A percentile compares a stretch with the other conserved stretches of the same genome.
phyloP scores from a whole-genome alignment of 371 early-diverging fungal genomes.

The Syncephalastrum monosporum region DNA sequence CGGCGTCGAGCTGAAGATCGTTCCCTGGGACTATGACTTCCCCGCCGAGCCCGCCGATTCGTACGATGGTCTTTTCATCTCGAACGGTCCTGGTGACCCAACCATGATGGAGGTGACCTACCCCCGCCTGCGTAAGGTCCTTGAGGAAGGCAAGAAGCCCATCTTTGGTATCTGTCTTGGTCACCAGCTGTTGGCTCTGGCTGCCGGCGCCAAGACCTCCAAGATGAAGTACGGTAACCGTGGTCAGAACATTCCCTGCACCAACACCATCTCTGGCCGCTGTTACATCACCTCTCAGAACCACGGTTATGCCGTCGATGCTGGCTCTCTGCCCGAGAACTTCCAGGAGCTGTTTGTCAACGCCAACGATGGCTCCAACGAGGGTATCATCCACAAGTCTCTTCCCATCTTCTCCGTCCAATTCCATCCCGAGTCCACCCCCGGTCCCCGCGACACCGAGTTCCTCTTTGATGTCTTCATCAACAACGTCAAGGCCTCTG shows the following conservation, averaged over 20 bases:
- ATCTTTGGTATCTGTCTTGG: conserved; percentile 98
- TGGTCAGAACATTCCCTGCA: conserved; percentile 98
- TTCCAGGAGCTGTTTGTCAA: conserved; percentile 94
- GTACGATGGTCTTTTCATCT: conserved; percentile 92
- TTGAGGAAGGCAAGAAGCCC: conserved; percentile 75
- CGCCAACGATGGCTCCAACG: conserved; percentile 97
- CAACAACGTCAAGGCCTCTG: conserved; percentile 69
- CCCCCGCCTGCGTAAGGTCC: conserved; percentile 61
- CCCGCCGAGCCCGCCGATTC: conserved; percentile 61
- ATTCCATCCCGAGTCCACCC: conserved; percentile 98
- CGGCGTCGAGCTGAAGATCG: conserved; percentile 91
- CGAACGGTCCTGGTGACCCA: conserved; percentile 98
- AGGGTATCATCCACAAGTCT: conserved; percentile 89
- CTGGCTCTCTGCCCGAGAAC: conserved; percentile 67
- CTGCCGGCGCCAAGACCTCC: conserved; percentile 89
- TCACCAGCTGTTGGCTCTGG: conserved; percentile 93
- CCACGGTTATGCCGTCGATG: conserved; percentile 96
- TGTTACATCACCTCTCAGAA: conserved; percentile 98
- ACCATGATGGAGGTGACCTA: conserved; percentile 77
- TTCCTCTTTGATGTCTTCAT: conserved; percentile 94
- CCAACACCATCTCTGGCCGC: conserved; percentile 89
- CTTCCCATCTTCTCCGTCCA: conserved; percentile 96
- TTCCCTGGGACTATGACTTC: conserved; percentile 97
- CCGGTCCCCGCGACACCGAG: conserved; percentile 97
- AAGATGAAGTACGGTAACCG: conserved; percentile 99